These are phyloP conservation scores for Trichoderma aggressivum DNA, from an alignment of 2,329 filamentous ascomycete genomes.

Conservation along the genomic window DNA sequence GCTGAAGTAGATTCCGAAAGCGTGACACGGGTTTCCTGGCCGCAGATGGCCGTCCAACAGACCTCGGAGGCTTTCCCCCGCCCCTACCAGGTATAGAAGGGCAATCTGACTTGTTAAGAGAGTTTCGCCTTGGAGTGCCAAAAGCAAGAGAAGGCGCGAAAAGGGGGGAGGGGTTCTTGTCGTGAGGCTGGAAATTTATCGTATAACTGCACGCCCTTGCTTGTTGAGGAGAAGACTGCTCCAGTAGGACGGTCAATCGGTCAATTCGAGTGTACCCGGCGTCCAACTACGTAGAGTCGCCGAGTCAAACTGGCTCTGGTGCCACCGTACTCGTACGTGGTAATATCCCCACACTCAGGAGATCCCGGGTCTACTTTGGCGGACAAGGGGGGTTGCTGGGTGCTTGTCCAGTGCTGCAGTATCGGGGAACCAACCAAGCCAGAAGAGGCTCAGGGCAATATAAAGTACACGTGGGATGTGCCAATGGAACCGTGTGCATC, in stretches of 20 bases:
- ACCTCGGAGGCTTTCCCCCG: neutral
- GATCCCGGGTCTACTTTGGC: neutral
- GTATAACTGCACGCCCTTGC: neutral
- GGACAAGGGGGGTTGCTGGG: neutral
- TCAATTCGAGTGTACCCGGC: neutral
- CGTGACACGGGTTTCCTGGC: neutral
- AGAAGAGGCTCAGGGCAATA: conserved; percentile 2
- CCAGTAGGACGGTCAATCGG: neutral
- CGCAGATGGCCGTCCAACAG: neutral
- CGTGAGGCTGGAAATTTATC: neutral
- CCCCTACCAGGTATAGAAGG: neutral
- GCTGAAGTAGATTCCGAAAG: neutral
- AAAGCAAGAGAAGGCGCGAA: neutral
- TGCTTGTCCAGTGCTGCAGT: neutral
- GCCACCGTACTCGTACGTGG: neutral
- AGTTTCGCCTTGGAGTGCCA: neutral
- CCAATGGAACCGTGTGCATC: neutral
- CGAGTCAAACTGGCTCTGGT: neutral
- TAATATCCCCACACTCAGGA: conserved; percentile 11
- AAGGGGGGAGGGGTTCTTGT: neutral
- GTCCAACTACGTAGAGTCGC: neutral
- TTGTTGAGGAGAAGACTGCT: neutral
- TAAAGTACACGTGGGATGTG: conserved; percentile 14
- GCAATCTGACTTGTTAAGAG: neutral
- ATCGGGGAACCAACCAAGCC: conserved; percentile 13